These are phyloP conservation scores for Vaccinium myrtillus DNA, from an alignment of 148 eudicot species.

Conservation along the genomic window DNA sequence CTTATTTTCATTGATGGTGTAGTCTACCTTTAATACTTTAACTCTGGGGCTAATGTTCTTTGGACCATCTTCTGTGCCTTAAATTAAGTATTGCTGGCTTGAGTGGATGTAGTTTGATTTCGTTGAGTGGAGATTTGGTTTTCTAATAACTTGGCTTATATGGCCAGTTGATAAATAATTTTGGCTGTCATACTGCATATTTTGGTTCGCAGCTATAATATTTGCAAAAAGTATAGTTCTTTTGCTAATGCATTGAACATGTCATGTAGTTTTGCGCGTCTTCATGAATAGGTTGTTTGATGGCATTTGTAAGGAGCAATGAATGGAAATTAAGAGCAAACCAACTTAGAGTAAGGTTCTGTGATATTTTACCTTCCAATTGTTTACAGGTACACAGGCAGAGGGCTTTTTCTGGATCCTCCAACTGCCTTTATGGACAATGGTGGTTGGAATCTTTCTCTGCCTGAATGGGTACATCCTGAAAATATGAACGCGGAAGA, in stretches of 20 bases:
- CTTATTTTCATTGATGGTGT: neutral
- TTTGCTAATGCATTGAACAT: neutral
- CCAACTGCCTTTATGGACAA: slow-evolving; percentile 64
- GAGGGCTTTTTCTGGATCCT: slow-evolving; percentile 87
- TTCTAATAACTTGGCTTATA: neutral
- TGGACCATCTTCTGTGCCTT: neutral
- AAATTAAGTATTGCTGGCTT: neutral
- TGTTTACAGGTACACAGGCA: slow-evolving; percentile 74
- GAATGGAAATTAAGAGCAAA: slow-evolving; percentile 7
- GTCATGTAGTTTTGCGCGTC: neutral
- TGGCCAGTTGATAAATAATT: neutral
- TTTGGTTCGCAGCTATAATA: neutral
- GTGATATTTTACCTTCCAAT: neutral
- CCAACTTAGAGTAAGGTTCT: neutral
- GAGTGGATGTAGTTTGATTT: neutral
- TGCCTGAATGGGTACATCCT: slow-evolving; percentile 53
- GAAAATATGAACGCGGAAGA: slow-evolving; percentile 34
- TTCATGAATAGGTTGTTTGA: neutral
- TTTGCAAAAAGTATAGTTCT: neutral
- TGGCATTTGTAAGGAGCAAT: neutral
- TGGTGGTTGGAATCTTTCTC: slow-evolving; percentile 64
- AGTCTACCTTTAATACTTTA: neutral
- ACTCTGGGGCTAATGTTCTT: neutral
- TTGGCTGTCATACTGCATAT: neutral
- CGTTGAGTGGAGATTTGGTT: neutral